Percentiles rank a stretch among this genome's conserved stretches.
Evolutionary conservation across 257 asterid genomes (phyloP).

Genomic region (Solanum gracilifrons): DNA sequence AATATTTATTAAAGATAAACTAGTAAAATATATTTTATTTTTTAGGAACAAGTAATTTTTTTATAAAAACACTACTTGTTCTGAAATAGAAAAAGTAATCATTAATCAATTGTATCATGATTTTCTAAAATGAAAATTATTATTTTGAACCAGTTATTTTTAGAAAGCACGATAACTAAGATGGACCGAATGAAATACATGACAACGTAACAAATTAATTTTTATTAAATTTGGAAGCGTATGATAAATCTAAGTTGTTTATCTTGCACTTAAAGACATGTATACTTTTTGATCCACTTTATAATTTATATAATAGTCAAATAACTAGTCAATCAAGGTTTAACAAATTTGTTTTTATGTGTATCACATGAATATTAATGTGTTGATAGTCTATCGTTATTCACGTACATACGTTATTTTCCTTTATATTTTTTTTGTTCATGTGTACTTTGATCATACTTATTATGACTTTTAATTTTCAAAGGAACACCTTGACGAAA

Average conservation of each 20-base stretch:
- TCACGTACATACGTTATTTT: background rate
- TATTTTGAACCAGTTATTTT: background rate
- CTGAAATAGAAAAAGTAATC: background rate
- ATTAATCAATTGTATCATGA: background rate
- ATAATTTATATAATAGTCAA: background rate
- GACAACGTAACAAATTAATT: background rate
- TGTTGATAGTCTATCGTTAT: background rate
- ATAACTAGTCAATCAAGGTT: background rate
- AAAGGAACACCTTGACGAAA: background rate
- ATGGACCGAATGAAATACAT: background rate
- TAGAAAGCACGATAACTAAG: background rate
- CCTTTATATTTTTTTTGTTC: background rate
- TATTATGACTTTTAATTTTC: background rate
- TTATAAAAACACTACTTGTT: background rate
- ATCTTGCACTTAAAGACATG: background rate
- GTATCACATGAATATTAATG: background rate
- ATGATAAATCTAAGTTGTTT: background rate
- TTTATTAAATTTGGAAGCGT: background rate
- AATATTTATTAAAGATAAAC: too few relatives aligned
- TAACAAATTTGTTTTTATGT: background rate
- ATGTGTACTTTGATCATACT: background rate
- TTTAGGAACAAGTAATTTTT: background rate
- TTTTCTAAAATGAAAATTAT: too few relatives aligned
- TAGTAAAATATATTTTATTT: background rate
- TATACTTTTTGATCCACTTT: background rate